Conservation (phyloP, 139 green algal genomes). For the Chloropicon primus region DNA sequence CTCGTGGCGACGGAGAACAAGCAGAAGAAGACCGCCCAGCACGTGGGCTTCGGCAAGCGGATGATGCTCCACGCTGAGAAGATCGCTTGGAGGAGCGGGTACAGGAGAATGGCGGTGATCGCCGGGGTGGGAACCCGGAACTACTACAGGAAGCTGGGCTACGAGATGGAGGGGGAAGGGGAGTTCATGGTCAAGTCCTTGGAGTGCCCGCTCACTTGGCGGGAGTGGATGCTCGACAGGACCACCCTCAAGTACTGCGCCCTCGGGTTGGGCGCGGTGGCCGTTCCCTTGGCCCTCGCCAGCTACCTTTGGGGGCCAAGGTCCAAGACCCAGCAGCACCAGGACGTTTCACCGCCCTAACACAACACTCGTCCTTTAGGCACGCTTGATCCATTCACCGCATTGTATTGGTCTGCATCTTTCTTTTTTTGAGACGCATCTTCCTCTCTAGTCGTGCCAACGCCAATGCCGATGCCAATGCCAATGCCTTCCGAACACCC, state of each 20-base stretch:
- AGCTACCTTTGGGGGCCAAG: too few relatives aligned
- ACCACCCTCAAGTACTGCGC: not conserved
- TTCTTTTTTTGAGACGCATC: too few relatives aligned
- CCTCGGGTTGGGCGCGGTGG: not conserved
- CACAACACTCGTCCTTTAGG: too few relatives aligned
- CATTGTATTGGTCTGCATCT: too few relatives aligned
- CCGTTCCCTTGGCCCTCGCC: not conserved
- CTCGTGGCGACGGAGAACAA: not conserved
- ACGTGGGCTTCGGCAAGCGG: not conserved
- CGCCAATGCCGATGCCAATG: too few relatives aligned
- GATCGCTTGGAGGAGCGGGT: not conserved
- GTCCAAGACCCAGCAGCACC: too few relatives aligned
- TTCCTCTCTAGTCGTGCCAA: too few relatives aligned
- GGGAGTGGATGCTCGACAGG: not conserved
- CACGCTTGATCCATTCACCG: too few relatives aligned
- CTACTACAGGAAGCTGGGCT: not conserved
- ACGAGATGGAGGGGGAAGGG: not conserved
- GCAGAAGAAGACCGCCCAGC: not conserved
- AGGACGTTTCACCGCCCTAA: too few relatives aligned
- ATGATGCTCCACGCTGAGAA: not conserved
- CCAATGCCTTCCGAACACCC: too few relatives aligned
- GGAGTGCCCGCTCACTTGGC: not conserved
- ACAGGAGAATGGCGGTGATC: not conserved
- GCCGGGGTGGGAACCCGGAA: not conserved
- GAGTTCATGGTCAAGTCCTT: not conserved